phyloP scores from a whole-genome alignment of 2,329 filamentous ascomycete genomes.

The Xylaria sp. region DNA sequence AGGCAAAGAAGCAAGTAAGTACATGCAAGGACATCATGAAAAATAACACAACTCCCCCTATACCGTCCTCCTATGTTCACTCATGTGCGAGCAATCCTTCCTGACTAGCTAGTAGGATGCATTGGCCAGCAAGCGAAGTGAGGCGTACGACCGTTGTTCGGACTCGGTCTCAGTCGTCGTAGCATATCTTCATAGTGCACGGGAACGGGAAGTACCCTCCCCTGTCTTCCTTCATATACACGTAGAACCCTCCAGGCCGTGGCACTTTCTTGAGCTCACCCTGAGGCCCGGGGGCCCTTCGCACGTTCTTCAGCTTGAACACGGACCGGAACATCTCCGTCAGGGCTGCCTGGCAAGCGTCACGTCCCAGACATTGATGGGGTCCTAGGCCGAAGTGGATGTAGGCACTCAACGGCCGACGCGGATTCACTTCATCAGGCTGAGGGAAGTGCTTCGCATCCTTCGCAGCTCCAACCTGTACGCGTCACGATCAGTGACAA shows the following conservation, averaged over 20 bases:
- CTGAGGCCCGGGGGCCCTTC: slow-evolving; percentile 63
- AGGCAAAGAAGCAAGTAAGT: too few species aligned
- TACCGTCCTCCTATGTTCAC: too few species aligned
- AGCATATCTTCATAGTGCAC: slow-evolving; percentile 43
- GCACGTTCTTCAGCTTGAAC: slow-evolving; percentile 62
- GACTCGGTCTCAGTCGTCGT: slow-evolving; percentile 29
- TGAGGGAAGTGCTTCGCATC: slow-evolving; percentile 64
- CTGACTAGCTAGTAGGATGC: not conserved
- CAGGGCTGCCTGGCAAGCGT: slow-evolving; percentile 63
- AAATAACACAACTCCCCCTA: too few species aligned
- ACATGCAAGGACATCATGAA: too few species aligned
- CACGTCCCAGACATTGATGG: slow-evolving; percentile 63
- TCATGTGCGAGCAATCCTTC: too few species aligned
- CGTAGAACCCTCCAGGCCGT: slow-evolving; percentile 55
- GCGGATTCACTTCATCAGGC: slow-evolving; percentile 62
- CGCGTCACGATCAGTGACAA: not conserved
- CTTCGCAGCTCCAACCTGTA: slow-evolving; percentile 50
- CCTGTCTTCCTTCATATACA: slow-evolving; percentile 70
- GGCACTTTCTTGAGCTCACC: slow-evolving; percentile 69
- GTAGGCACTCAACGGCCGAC: slow-evolving; percentile 65
- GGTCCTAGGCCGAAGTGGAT: slow-evolving; percentile 66
- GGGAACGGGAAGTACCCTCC: slow-evolving; percentile 52
- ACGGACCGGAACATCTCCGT: slow-evolving; percentile 70
- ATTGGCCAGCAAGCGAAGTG: not conserved
- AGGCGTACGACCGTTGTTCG: not conserved